These are phyloP conservation scores for Chenopodium berlandieri DNA, from an alignment of 148 eudicot species.

Conservation along the genomic window DNA sequence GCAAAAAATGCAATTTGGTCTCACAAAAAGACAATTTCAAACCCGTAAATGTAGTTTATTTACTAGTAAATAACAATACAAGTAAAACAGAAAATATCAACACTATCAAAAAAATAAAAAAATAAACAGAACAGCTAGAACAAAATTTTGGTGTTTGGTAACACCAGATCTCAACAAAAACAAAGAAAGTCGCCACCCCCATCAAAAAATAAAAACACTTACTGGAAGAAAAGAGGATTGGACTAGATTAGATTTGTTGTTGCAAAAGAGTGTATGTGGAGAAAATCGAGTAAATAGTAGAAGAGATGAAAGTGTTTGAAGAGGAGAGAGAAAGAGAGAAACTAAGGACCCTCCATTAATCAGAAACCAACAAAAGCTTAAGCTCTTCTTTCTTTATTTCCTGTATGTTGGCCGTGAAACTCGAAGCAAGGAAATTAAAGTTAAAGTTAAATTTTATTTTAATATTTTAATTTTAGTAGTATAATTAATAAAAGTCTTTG, in stretches of 20 bases:
- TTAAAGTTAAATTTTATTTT: slow-evolving; percentile 12
- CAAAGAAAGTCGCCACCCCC: neutral
- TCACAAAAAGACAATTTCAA: neutral
- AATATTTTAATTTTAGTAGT: too few species aligned
- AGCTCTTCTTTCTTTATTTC: neutral
- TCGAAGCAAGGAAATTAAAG: slow-evolving; percentile 26
- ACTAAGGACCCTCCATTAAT: slow-evolving; percentile 64
- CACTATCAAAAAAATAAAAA: neutral
- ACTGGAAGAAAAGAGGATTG: slow-evolving; percentile 3
- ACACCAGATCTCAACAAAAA: slow-evolving; percentile 20
- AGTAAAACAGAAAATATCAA: neutral
- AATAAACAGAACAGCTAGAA: neutral
- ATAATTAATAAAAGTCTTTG: neutral
- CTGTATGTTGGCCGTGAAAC: slow-evolving; percentile 18
- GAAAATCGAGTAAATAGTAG: neutral
- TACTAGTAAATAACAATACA: neutral
- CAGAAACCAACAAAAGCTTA: slow-evolving; percentile 44
- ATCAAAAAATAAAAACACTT: neutral
- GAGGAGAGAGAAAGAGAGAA: slow-evolving; percentile 35
- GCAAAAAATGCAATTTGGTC: neutral
- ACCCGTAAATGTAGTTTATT: neutral
- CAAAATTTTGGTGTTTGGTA: too few species aligned
- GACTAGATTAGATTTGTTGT: neutral
- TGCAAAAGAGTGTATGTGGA: too few species aligned
- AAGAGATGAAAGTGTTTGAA: neutral